Conservation (phyloP, 495 filamentous ascomycete genomes). For the Hypoxylon crocopeplum region DNA sequence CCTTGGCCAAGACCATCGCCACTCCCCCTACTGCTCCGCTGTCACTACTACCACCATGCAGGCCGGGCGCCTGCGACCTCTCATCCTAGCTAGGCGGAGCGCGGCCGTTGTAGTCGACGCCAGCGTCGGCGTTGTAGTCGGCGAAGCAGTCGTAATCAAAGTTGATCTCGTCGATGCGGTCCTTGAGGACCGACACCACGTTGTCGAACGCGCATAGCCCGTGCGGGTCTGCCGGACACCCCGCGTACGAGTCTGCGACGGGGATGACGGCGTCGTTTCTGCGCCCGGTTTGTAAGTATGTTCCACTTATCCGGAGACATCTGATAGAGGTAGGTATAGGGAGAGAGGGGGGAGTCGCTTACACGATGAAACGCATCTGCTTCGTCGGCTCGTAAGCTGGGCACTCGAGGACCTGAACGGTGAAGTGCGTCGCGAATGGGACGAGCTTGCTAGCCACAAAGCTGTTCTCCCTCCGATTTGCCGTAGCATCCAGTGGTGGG, state of each 20-base stretch:
- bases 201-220: slow-evolving; percentile 43
- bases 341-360: background rate
- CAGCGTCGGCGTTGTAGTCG: slow-evolving; percentile 34
- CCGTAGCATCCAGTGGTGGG: slow-evolving; percentile 34
- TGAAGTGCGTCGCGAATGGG: slow-evolving; percentile 41
- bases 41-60: slow-evolving; percentile 14
- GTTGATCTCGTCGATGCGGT: slow-evolving; percentile 42
- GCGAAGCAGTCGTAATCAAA: slow-evolving; percentile 44
- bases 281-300: background rate
- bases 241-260: slow-evolving; percentile 34
- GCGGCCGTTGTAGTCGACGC: slow-evolving; percentile 41
- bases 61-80: slow-evolving; percentile 11
- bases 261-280: slow-evolving; percentile 43
- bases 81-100: slow-evolving; percentile 34
- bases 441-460: slow-evolving; percentile 45
- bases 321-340: background rate
- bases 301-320: background rate
- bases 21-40: too few species aligned
- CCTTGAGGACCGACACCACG: slow-evolving; percentile 37
- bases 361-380: slow-evolving; percentile 43
- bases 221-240: slow-evolving; percentile 32
- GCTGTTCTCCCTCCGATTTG: slow-evolving; percentile 37
- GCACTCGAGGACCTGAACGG: slow-evolving; percentile 40
- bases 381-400: slow-evolving; percentile 35
- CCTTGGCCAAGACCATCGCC: too few species aligned